phyloP scores from a whole-genome alignment of 768 basidiomycete species.

The Boletus subparvulus region DNA sequence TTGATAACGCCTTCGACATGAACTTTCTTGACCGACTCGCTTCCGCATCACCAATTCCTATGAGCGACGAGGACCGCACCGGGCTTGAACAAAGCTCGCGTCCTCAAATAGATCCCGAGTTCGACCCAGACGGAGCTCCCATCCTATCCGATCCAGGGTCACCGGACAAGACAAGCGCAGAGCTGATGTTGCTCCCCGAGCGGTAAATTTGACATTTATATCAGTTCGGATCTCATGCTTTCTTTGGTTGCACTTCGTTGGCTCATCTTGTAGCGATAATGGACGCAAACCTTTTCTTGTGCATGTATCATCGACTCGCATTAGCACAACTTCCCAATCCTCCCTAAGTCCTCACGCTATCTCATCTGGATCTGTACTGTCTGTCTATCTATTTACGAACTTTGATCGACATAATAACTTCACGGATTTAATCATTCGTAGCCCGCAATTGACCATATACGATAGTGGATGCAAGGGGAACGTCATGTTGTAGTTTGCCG shows the following conservation, averaged over 20 bases:
- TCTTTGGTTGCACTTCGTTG: constrained; percentile 1
- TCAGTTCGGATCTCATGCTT: background rate
- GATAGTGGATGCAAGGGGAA: background rate
- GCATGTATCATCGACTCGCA: constrained; percentile 19
- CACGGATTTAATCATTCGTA: background rate
- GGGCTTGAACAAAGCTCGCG: constrained; percentile 13
- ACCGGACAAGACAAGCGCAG: constrained; percentile 41
- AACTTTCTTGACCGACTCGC: constrained; percentile 42
- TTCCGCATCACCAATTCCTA: constrained; percentile 37
- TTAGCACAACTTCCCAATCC: constrained; percentile 5
- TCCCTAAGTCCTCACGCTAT: constrained; percentile 5
- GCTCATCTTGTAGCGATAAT: constrained; percentile 16
- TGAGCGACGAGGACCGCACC: constrained; percentile 35
- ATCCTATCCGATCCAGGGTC: constrained; percentile 40
- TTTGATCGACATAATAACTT: constrained; percentile 4
- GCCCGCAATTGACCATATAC: background rate
- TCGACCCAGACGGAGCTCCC: constrained; percentile 48
- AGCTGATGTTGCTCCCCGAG: constrained; percentile 44
- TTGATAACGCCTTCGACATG: constrained; percentile 32
- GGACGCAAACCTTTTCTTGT: constrained; percentile 18
- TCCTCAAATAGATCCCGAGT: constrained; percentile 18
- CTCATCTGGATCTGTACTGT: constrained; percentile 16
- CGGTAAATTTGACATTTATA: constrained; percentile 31
- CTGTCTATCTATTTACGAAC: background rate
- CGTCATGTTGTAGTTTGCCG: too few species aligned